phyloP scores from a whole-genome alignment of 2,329 filamentous ascomycete species.

The Colletotrichum spinosum region DNA sequence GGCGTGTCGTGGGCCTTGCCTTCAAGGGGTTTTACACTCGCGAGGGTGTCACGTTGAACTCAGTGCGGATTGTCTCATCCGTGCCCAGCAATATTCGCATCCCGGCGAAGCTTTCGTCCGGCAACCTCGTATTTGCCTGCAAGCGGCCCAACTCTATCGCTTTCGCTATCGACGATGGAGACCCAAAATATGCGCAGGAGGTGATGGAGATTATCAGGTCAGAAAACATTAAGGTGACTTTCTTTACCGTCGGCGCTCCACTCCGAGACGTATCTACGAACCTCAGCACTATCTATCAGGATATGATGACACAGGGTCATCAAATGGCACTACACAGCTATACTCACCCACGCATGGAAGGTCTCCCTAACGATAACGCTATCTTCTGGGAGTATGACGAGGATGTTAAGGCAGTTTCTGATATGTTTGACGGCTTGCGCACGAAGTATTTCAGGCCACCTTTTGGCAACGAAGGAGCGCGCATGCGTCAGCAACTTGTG shows the following conservation, averaged over 20 bases:
- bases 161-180: conserved; percentile 78
- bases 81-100: conserved; percentile 64
- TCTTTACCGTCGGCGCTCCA: conserved; percentile 76
- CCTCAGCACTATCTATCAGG: conserved; percentile 71
- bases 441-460: conserved; percentile 75
- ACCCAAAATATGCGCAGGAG: conserved; percentile 54
- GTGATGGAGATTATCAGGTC: conserved; percentile 71
- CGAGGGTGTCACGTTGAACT: conserved; percentile 62
- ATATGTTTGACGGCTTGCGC: conserved; percentile 47
- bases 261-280: conserved; percentile 70
- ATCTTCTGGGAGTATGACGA: conserved; percentile 73
- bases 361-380: conserved; percentile 61
- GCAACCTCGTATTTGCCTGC: conserved; percentile 71
- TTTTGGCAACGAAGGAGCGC: conserved; percentile 75
- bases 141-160: conserved; percentile 77
- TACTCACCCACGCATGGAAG: conserved; percentile 75
- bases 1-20: conserved; percentile 67
- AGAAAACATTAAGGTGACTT: conserved; percentile 74
- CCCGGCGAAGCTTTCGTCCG: conserved; percentile 70
- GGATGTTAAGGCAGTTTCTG: conserved; percentile 62
- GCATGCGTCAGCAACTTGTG: conserved; percentile 73
- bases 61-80: conserved; percentile 69
- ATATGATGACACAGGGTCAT: conserved; percentile 72
- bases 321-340: conserved; percentile 77
- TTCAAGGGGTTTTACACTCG: conserved; percentile 73